Percentiles rank a stretch among this genome's conserved stretches.
phyloP scores from a whole-genome alignment of 2,329 filamentous ascomycete genomes.

The Aspergillus tubingensis region DNA sequence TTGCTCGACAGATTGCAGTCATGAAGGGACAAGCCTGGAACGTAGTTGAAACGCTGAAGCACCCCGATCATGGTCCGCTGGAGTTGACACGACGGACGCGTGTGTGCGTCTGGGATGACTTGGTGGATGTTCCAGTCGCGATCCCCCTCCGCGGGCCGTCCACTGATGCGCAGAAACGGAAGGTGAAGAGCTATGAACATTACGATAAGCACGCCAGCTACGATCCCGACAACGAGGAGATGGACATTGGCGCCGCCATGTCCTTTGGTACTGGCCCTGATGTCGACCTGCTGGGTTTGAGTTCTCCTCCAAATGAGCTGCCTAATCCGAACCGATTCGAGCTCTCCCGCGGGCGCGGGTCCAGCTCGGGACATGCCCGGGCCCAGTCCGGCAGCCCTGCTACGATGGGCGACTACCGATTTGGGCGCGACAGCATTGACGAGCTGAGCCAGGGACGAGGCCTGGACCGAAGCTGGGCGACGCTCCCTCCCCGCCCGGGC shows the following conservation, averaged over 20 bases:
- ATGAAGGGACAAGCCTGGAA: slow-evolving; percentile 99
- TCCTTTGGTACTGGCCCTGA: slow-evolving; percentile 57
- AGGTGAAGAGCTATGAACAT: slow-evolving; percentile 49
- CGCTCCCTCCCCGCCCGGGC: slow-evolving; percentile 37
- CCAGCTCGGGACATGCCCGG: slow-evolving; percentile 36
- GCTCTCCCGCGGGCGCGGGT: slow-evolving; percentile 51
- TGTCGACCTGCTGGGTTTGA: slow-evolving; percentile 70
- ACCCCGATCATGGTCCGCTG: slow-evolving; percentile 84
- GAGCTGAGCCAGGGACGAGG: slow-evolving; percentile 34
- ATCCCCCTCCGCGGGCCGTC: slow-evolving; percentile 85
- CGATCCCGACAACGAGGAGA: slow-evolving; percentile 72
- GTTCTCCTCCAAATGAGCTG: slow-evolving; percentile 59
- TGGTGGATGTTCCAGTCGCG: slow-evolving; percentile 93
- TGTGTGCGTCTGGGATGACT: slow-evolving; percentile 96
- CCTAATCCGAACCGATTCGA: slow-evolving; percentile 77
- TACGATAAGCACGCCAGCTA: slow-evolving; percentile 19
- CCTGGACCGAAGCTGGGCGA: slow-evolving; percentile 40
- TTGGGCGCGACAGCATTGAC: slow-evolving; percentile 34
- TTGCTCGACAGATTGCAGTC: slow-evolving; percentile 94
- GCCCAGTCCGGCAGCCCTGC: slow-evolving; percentile 40
- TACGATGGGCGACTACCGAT: slow-evolving; percentile 33
- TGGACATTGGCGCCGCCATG: slow-evolving; percentile 80
- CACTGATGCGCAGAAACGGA: slow-evolving; percentile 75
- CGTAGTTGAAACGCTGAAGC: slow-evolving; percentile 95
- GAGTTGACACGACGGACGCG: slow-evolving; percentile 87